These are phyloP conservation scores for Isabelozyma rhagii DNA, from an alignment of 805 yeast genomes.

Conservation along the genomic window DNA sequence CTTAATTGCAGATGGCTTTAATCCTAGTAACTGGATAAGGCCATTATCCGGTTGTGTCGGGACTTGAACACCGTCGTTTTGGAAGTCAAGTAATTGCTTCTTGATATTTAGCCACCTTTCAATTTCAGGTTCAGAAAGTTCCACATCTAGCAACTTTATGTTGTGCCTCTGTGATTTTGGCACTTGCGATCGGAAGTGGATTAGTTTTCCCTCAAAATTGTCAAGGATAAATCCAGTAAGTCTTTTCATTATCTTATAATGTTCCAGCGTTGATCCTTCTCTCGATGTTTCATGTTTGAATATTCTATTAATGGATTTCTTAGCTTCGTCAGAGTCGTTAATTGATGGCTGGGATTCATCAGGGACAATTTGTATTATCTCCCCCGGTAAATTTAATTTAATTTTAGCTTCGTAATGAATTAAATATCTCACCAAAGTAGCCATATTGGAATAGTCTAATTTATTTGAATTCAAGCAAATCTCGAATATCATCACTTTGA, in stretches of 20 bases:
- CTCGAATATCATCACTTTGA: conserved; percentile 1
- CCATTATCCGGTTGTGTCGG: neutral
- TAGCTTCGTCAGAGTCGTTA: neutral
- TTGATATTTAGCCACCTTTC: conserved; percentile 7
- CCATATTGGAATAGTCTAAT: neutral
- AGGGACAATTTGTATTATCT: neutral
- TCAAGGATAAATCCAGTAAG: conserved; percentile 7
- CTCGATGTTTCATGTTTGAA: conserved; percentile 2
- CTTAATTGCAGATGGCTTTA: neutral
- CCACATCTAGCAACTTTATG: neutral
- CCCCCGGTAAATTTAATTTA: conserved; percentile 10
- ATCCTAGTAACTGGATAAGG: neutral
- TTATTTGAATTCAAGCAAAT: neutral
- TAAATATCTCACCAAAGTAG: conserved; percentile 3
- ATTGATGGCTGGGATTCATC: neutral
- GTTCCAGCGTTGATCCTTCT: conserved; percentile 8
- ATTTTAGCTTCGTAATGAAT: conserved; percentile 10
- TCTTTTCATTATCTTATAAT: conserved; percentile 12
- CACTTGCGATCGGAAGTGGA: conserved; percentile 3
- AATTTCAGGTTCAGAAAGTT: conserved; percentile 4
- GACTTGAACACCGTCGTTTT: neutral
- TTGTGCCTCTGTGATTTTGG: neutral
- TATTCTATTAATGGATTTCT: neutral
- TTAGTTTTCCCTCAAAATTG: conserved; percentile 12
- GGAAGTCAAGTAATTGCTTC: neutral